phyloP scores from a whole-genome alignment of 176 grass and related monocot genomes.

The Triticum monococcum region DNA sequence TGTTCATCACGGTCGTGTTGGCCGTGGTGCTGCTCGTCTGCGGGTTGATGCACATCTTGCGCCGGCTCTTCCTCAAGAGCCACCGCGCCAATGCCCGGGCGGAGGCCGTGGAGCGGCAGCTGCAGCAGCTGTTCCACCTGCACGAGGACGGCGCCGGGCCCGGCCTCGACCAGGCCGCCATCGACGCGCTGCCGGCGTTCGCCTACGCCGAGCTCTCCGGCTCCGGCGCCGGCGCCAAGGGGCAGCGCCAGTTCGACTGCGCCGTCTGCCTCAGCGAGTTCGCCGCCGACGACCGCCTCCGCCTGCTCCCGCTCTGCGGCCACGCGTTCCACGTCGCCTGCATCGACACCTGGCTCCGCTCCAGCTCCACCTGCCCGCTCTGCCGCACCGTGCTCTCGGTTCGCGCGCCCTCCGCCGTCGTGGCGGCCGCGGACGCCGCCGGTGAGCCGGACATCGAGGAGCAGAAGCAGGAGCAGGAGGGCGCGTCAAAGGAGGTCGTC shows the following conservation, averaged over 20 bases:
- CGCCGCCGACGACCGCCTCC: constrained; percentile 63
- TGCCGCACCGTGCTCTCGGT: constrained; percentile 54
- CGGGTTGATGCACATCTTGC: constrained; percentile 72
- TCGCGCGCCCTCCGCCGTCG: constrained; percentile 7
- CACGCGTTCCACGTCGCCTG: constrained; percentile 85
- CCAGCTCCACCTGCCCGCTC: constrained; percentile 89
- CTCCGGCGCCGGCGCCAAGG: constrained; percentile 12
- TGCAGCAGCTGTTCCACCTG: constrained; percentile 77
- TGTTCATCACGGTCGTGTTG: constrained; percentile 85
- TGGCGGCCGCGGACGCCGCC: neutral
- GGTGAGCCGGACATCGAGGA: constrained; percentile 29
- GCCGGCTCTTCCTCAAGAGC: constrained; percentile 67
- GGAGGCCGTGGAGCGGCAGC: constrained; percentile 65
- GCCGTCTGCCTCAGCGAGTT: constrained; percentile 85
- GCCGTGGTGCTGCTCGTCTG: constrained; percentile 79
- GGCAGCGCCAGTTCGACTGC: constrained; percentile 74
- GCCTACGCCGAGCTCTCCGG: constrained; percentile 69
- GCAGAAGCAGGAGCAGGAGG: constrained; percentile 19
- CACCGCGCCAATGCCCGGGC: constrained; percentile 47
- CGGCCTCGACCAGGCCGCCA: constrained; percentile 67
- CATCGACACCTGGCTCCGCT: constrained; percentile 91
- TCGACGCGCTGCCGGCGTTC: constrained; percentile 79
- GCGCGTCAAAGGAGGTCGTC: neutral
- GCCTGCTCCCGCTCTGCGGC: constrained; percentile 84
- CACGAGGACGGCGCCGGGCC: constrained; percentile 44